These are phyloP conservation scores for Candida incommunis DNA, from an alignment of 805 yeast species.

Conservation along the genomic window DNA sequence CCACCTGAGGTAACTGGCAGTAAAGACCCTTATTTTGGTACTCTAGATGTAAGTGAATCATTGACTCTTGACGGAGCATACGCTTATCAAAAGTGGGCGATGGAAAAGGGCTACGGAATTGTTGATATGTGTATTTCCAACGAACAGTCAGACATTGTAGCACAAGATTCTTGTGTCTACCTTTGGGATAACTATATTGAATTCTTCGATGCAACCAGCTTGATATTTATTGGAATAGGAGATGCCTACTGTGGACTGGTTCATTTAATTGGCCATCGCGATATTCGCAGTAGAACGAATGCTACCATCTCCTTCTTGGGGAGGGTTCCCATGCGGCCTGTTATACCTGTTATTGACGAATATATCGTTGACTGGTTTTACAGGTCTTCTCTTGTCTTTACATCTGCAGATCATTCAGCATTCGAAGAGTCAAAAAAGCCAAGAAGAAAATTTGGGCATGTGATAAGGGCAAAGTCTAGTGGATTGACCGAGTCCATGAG, in stretches of 20 bases:
- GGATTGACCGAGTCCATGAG: background rate
- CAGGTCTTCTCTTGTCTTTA: slow-evolving; percentile 69
- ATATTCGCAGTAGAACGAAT: slow-evolving; percentile 45
- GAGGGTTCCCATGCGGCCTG: slow-evolving; percentile 53
- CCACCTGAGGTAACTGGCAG: slow-evolving; percentile 90
- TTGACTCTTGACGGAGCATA: slow-evolving; percentile 63
- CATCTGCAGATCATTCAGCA: slow-evolving; percentile 44
- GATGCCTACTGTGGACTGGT: slow-evolving; percentile 80
- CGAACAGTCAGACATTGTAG: slow-evolving; percentile 42
- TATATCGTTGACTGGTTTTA: slow-evolving; percentile 84
- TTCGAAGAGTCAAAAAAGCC: background rate
- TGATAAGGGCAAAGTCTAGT: background rate
- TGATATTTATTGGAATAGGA: slow-evolving; percentile 79
- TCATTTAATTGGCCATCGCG: slow-evolving; percentile 76
- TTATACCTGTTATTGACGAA: slow-evolving; percentile 82
- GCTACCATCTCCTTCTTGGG: slow-evolving; percentile 62
- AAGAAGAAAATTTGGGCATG: background rate
- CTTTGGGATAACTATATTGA: slow-evolving; percentile 86
- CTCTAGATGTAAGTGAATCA: slow-evolving; percentile 57
- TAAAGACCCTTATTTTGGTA: slow-evolving; percentile 65
- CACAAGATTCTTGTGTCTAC: slow-evolving; percentile 66
- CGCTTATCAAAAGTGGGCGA: slow-evolving; percentile 56
- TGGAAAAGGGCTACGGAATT: slow-evolving; percentile 50
- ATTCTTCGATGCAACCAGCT: slow-evolving; percentile 54
- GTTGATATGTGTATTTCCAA: slow-evolving; percentile 73